Evolutionary conservation across 805 yeast genomes (phyloP), one percentile per base, ranked within the genome.

Genomic region (Yarrowia keelungensis): DNA sequence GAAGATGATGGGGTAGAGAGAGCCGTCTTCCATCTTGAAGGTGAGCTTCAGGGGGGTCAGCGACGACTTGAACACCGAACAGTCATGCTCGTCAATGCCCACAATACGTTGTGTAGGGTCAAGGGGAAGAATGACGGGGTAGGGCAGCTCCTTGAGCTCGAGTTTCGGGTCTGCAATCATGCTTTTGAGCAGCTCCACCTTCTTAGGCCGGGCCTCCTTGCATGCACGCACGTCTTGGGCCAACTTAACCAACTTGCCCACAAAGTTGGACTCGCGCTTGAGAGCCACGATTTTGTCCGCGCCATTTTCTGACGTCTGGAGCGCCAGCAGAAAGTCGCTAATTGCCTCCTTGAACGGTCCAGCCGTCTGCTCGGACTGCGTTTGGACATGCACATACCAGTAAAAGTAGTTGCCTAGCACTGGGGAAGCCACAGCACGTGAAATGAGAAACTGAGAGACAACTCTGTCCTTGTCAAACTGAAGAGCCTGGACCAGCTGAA

Each of bases 371-470:
- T 85, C 69, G 91, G 97, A 73, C 47, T 89, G 91, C 39, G 89
- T 85, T 74, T 94, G 98, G 1, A 96, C 97, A 71, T 88, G 89
- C 64, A 95, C 84, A 75, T 89, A 91, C 98, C 99, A 95, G 77
- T 91, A 93, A 70, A 96, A 86, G 75, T 85, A 91, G 75, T 88
- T 92, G 0, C 97, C 95, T 49, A 96, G 80, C 19, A 84, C 81
- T 22, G 85, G 84, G 75, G 89, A 90, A 19, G 84, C 80, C 1
- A 88, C 81, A 0, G 97, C 87, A 56, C 94, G 82, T 36, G 87
- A 87, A 50, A 93, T 88, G 49, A 95, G 79, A 75, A 94, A 92
- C 66, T 86, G 85, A 2, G 82, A 81, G 47, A 81, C 59, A 3
- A 43, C 41, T 8, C 43, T n/a, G 36, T 65, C 68, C 43, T 51